Percentiles rank a stretch among this genome's conserved stretches.
Evolutionary conservation across 2,329 filamentous ascomycete genomes (phyloP).

Genomic region (Aspergillus floridensis): DNA sequence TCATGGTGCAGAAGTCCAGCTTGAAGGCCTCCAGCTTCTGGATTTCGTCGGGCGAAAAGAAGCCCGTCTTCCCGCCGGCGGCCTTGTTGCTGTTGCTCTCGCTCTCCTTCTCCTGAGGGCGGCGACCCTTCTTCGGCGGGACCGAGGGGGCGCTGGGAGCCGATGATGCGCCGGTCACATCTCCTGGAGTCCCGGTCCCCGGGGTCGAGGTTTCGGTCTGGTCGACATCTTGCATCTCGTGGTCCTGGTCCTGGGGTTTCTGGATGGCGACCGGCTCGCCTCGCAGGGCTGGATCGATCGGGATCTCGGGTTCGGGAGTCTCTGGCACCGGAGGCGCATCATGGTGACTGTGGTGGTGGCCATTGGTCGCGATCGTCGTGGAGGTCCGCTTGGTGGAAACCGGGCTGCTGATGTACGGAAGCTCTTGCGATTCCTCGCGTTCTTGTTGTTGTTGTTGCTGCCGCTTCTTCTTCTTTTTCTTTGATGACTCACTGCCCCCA

Average conservation of each 20-base stretch:
- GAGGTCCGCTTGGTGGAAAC: neutral
- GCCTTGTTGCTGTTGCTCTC: too few species aligned
- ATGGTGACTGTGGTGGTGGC: neutral
- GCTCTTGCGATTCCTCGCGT: constrained; percentile 1
- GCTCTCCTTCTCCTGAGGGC: constrained; percentile 4
- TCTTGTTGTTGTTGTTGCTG: constrained; percentile 7
- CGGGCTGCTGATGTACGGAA: neutral
- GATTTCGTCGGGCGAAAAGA: constrained; percentile 33
- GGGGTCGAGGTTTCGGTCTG: neutral
- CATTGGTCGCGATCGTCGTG: neutral
- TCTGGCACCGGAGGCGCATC: neutral
- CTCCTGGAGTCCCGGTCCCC: neutral
- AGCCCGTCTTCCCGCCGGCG: constrained; percentile 23
- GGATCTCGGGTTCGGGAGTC: neutral
- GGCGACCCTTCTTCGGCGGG: neutral
- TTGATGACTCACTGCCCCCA: constrained; percentile 7
- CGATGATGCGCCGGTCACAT: neutral
- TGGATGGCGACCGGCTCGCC: neutral
- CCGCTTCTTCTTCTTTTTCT: constrained; percentile 14
- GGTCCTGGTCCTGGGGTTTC: neutral
- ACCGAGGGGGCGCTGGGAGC: neutral
- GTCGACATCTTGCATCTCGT: neutral
- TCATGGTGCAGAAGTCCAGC: constrained; percentile 32
- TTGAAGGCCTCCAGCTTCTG: constrained; percentile 33
- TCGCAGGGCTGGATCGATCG: neutral